Evolutionary conservation across 768 basidiomycete genomes (phyloP).

Genomic region (Ramaria sp.): DNA sequence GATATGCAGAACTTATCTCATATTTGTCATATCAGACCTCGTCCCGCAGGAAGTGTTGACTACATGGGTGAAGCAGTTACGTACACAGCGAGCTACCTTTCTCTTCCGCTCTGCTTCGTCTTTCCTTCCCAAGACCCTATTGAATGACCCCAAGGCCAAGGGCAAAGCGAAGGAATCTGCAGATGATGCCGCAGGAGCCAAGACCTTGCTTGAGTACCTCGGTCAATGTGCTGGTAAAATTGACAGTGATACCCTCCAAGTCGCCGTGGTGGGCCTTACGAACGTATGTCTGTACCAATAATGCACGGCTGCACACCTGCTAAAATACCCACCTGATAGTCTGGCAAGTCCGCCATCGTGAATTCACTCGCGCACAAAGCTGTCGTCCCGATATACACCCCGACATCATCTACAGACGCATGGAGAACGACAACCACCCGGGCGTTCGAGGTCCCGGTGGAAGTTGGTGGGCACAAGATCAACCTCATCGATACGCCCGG

Average conservation of each 20-base stretch:
- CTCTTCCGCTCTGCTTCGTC: constrained; percentile 66
- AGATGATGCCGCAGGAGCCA: constrained; percentile 55
- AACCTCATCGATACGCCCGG: constrained; percentile 84
- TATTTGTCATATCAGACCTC: constrained; percentile 38
- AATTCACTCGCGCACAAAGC: constrained; percentile 58
- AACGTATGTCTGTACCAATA: constrained; percentile 43
- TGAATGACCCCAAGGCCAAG: constrained; percentile 16
- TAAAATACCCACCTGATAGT: constrained; percentile 29
- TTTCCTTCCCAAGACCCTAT: constrained; percentile 39
- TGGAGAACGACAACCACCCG: constrained; percentile 65
- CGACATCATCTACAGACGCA: constrained; percentile 35
- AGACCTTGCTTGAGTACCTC: constrained; percentile 40
- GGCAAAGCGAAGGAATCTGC: constrained; percentile 37
- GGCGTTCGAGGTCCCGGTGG: constrained; percentile 50
- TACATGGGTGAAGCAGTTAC: constrained; percentile 56
- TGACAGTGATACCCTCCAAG: constrained; percentile 40
- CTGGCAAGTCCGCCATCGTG: constrained; percentile 77
- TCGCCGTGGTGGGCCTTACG: constrained; percentile 76
- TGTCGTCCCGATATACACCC: constrained; percentile 45
- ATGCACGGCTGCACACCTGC: not conserved
- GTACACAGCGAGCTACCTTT: constrained; percentile 49
- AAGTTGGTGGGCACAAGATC: constrained; percentile 38
- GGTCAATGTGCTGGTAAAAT: constrained; percentile 37
- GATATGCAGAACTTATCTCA: not conserved
- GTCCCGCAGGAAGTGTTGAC: constrained; percentile 68